Conservation (phyloP, 768 basidiomycete species). For the Pleurotus cornucopiae region DNA sequence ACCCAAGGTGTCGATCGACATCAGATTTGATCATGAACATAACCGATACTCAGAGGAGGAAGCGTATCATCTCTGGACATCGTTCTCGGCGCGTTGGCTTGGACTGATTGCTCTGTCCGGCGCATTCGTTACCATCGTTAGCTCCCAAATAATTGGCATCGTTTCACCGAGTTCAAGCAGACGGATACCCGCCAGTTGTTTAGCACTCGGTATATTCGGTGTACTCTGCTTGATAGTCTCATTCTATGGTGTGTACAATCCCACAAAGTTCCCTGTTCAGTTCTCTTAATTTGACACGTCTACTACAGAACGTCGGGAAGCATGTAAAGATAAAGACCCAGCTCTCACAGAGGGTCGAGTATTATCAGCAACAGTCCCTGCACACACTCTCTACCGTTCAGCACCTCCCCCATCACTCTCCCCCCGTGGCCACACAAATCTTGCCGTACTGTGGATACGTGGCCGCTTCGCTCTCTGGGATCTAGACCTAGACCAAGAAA, state of each 20-base stretch:
- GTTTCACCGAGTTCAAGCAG: background rate
- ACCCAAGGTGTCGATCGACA: conserved; percentile 8
- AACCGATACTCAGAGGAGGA: conserved; percentile 5
- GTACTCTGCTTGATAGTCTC: background rate
- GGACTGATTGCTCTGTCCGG: background rate
- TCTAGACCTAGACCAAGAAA: conserved; percentile 9
- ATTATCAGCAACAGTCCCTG: background rate
- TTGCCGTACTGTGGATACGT: conserved; percentile 9
- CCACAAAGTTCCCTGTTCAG: background rate
- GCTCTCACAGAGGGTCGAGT: background rate
- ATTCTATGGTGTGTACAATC: background rate
- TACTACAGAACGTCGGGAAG: background rate
- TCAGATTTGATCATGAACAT: conserved; percentile 11
- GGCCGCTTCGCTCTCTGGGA: conserved; percentile 11
- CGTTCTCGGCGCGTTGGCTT: conserved; percentile 1
- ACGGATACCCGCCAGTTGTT: background rate
- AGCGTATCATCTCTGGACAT: conserved; percentile 3
- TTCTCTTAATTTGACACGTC: background rate
- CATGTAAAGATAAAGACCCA: background rate
- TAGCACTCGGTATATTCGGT: background rate
- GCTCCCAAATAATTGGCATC: background rate
- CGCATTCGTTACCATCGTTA: background rate
- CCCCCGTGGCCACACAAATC: conserved; percentile 1
- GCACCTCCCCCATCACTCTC: background rate
- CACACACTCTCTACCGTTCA: background rate